Percentiles rank a stretch among this genome's conserved stretches.
Evolutionary conservation across 192 early-diverging fungal genomes (phyloP).

Genomic region (Umbelopsis ramanniana): DNA sequence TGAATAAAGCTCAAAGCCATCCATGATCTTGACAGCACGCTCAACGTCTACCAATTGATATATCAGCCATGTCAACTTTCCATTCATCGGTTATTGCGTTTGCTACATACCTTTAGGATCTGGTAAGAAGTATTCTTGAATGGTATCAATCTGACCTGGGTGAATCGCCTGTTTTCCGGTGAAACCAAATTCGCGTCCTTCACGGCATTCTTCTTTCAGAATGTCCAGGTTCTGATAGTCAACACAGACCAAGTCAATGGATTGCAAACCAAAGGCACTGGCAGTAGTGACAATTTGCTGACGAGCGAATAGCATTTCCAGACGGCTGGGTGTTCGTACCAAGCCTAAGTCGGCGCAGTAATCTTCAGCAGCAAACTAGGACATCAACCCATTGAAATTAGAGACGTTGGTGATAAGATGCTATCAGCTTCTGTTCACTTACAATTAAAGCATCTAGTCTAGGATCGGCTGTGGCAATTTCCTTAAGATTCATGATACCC

Average conservation of each 20-base stretch:
- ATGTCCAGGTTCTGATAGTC: conserved; percentile 77
- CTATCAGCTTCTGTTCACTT: conserved; percentile 14
- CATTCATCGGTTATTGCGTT: too few species aligned
- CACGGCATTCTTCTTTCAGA: conserved; percentile 79
- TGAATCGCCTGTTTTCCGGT: conserved; percentile 97
- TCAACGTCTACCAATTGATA: conserved; percentile 52
- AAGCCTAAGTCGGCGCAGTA: conserved; percentile 88
- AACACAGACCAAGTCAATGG: conserved; percentile 94
- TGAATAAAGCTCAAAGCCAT: conserved; percentile 67
- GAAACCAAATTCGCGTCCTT: conserved; percentile 92
- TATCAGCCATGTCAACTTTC: neutral
- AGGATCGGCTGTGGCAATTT: conserved; percentile 74
- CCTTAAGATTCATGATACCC: conserved; percentile 84
- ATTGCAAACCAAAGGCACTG: conserved; percentile 82
- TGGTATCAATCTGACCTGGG: conserved; percentile 83
- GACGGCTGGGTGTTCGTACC: conserved; percentile 68
- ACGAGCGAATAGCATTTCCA: conserved; percentile 82
- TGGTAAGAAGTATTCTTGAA: conserved; percentile 82
- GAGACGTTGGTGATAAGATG: neutral
- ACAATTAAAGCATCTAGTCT: conserved; percentile 84
- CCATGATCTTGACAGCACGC: conserved; percentile 71
- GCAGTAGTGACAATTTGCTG: conserved; percentile 82
- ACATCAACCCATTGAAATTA: neutral
- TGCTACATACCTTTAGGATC: conserved; percentile 54
- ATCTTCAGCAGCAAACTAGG: conserved; percentile 91